Percentiles rank a stretch among this genome's conserved stretches.
Conservation (phyloP, 345 rosid species). For the Nasturtium officinale region DNA sequence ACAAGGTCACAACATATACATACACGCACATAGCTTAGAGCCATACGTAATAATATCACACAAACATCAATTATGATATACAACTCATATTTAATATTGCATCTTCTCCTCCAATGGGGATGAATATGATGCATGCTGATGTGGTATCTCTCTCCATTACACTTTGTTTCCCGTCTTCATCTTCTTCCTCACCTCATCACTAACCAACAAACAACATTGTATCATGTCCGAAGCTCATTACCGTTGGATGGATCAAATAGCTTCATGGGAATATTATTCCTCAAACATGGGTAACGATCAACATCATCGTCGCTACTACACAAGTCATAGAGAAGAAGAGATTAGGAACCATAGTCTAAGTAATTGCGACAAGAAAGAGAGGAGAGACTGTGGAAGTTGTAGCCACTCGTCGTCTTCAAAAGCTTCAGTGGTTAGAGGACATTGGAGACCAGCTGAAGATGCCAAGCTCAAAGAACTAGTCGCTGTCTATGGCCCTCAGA, state of each 20-base stretch:
- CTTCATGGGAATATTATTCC: slow-evolving; percentile 33
- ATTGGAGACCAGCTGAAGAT: slow-evolving; percentile 96
- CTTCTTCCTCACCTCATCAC: slow-evolving; percentile 17
- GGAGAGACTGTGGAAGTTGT: slow-evolving; percentile 4
- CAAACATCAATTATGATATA: slow-evolving; percentile 19
- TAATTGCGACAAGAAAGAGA: slow-evolving; percentile 21
- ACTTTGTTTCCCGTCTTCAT: slow-evolving; percentile 20
- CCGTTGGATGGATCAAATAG: slow-evolving; percentile 34
- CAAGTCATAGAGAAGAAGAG: slow-evolving; percentile 26
- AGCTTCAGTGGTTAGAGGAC: slow-evolving; percentile 60
- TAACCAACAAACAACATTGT: slow-evolving; percentile 25
- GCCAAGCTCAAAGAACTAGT: slow-evolving; percentile 81
- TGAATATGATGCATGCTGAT: slow-evolving; percentile 10
- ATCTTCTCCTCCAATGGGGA: slow-evolving; percentile 29
- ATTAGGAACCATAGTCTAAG: slow-evolving; percentile 22
- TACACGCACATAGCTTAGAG: slow-evolving; percentile 29
- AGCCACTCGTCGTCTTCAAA: slow-evolving; percentile 23
- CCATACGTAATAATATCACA: slow-evolving; percentile 35
- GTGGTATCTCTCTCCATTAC: slow-evolving; percentile 36
- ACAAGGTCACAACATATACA: slow-evolving; percentile 43
- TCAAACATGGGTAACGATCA: slow-evolving; percentile 15
- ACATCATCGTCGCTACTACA: slow-evolving; percentile 7
- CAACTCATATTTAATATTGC: slow-evolving; percentile 14
- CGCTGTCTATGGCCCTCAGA: slow-evolving; percentile 79
- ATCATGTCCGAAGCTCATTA: slow-evolving; percentile 34